These are phyloP conservation scores for Pisolithus tinctorius DNA, from an alignment of 768 basidiomycete species.

Conservation along the genomic window DNA sequence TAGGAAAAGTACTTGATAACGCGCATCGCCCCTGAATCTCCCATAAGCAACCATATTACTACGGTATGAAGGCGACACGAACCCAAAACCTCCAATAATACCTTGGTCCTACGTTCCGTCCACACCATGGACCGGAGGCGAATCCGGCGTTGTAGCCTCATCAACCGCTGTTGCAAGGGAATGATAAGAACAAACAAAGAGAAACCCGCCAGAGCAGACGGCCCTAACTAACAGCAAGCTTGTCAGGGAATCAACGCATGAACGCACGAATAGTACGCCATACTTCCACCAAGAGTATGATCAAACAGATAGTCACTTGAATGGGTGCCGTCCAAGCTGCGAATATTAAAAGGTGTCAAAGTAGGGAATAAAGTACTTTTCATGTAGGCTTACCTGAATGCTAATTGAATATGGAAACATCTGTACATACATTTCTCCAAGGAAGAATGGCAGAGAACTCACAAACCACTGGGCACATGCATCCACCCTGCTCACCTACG, in stretches of 20 bases:
- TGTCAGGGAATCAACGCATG: neutral
- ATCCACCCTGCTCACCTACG: constrained; percentile 49
- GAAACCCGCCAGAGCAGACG: constrained; percentile 66
- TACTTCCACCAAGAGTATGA: constrained; percentile 54
- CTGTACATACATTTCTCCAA: neutral
- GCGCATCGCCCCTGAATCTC: constrained; percentile 47
- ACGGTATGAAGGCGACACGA: constrained; percentile 5
- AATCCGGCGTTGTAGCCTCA: constrained; percentile 49
- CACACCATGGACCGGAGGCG: constrained; percentile 51
- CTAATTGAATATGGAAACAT: constrained; percentile 14
- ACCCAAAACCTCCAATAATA: constrained; percentile 61
- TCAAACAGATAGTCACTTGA: constrained; percentile 52
- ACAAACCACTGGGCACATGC: constrained; percentile 69
- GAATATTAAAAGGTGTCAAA: neutral
- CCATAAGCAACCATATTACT: neutral
- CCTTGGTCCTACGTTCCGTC: constrained; percentile 57
- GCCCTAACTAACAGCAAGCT: constrained; percentile 43
- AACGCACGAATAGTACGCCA: constrained; percentile 1
- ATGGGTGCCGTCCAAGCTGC: constrained; percentile 64
- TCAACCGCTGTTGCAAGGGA: constrained; percentile 58
- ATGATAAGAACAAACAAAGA: constrained; percentile 55
- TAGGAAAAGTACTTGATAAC: constrained; percentile 77
- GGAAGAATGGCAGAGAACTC: constrained; percentile 23
- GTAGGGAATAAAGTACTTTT: neutral
- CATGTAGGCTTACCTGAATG: constrained; percentile 31